Evolutionary conservation across 441 rosid species (phyloP).

Genomic region (Theobroma grandiflorum): DNA sequence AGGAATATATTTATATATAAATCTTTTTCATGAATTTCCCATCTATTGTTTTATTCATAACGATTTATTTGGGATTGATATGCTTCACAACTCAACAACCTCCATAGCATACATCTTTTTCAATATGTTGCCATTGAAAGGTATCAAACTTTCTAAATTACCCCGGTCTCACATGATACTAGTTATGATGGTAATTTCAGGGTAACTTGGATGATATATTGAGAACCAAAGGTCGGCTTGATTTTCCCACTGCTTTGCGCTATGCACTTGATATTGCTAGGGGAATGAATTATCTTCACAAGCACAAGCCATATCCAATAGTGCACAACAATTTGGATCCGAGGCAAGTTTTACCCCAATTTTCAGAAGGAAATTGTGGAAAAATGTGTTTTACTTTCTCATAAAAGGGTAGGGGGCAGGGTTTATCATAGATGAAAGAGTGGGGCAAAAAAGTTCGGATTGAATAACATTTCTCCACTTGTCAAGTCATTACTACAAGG

Average conservation of each 20-base stretch:
- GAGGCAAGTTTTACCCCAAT: conserved; percentile 35
- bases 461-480: too few species aligned
- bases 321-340: conserved; percentile 66
- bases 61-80: neutral
- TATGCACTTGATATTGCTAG: conserved; percentile 71
- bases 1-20: conserved; percentile 31
- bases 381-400: neutral
- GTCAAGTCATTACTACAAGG: too few species aligned
- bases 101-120: too few species aligned
- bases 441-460: neutral
- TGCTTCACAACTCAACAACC: neutral
- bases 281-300: conserved; percentile 74
- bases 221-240: conserved; percentile 45
- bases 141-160: too few species aligned
- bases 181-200: conserved; percentile 25
- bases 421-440: neutral
- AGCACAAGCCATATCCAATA: conserved; percentile 66
- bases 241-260: conserved; percentile 56
- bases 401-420: too few species aligned
- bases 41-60: neutral
- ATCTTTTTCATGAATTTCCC: neutral
- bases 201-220: conserved; percentile 56
- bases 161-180: too few species aligned
- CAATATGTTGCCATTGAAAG: too few species aligned
- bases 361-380: neutral